Percentiles rank a stretch among this genome's conserved stretches.
Conservation (phyloP, 257 asterid genomes). For the Salvia rosmarinus region DNA sequence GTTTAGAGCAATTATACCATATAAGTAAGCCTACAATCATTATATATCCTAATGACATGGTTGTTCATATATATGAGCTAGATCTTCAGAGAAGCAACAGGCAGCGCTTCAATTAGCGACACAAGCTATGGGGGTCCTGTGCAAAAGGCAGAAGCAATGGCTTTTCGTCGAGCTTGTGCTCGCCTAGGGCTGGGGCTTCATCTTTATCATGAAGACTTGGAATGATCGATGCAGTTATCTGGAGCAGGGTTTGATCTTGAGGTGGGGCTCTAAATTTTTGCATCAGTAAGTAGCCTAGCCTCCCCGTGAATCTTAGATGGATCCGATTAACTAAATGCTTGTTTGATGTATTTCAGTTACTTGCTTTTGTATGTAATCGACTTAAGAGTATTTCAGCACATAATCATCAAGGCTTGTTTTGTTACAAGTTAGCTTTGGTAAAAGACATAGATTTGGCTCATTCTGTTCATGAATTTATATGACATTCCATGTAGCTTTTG, state of each 20-base stretch:
- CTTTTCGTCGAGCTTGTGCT: conserved; percentile 55
- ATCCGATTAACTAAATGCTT: not conserved
- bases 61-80: conserved; percentile 35
- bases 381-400: no score
- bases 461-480: not conserved
- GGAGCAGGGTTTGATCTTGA: conserved; percentile 43
- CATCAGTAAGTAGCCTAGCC: conserved; percentile 6
- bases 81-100: conserved; percentile 85
- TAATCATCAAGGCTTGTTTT: not conserved
- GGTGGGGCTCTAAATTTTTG: not conserved
- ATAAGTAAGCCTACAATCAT: no score
- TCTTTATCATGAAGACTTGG: no score
- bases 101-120: conserved; percentile 69
- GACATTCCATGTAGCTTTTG: not conserved
- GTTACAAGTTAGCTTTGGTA: not conserved
- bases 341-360: not conserved
- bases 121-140: conserved; percentile 65
- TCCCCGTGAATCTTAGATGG: conserved; percentile 7
- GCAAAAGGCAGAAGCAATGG: conserved; percentile 96
- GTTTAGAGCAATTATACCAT: not conserved
- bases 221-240: no score
- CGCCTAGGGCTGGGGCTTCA: no score
- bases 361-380: not conserved
- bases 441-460: not conserved
- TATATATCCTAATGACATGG: not conserved